These are phyloP conservation scores for Moricandia arvensis DNA, from an alignment of 345 rosid species.

Conservation along the genomic window DNA sequence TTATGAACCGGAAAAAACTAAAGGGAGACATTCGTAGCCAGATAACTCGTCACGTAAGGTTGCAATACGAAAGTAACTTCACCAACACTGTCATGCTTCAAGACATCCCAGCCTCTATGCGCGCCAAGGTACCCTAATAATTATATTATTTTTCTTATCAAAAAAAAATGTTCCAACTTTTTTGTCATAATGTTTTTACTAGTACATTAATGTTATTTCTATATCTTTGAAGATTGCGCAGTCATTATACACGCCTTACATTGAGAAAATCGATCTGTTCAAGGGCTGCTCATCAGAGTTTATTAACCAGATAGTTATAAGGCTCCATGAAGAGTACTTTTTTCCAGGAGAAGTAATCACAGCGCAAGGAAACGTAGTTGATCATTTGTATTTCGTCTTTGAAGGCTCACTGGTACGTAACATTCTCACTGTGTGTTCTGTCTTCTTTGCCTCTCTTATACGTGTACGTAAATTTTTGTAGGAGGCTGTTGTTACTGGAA, in stretches of 20 bases:
- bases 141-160: neutral
- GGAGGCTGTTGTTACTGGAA: slow-evolving; percentile 64
- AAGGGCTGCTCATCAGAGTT: slow-evolving; percentile 80
- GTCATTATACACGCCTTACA: slow-evolving; percentile 55
- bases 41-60: slow-evolving; percentile 71
- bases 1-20: slow-evolving; percentile 83
- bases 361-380: slow-evolving; percentile 88
- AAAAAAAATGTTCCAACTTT: neutral
- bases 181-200: neutral
- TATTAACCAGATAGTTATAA: slow-evolving; percentile 75
- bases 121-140: slow-evolving; percentile 67
- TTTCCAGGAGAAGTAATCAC: slow-evolving; percentile 94
- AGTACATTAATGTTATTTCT: neutral
- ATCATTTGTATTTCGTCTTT: slow-evolving; percentile 90
- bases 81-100: slow-evolving; percentile 80
- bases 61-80: slow-evolving; percentile 82
- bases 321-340: slow-evolving; percentile 93
- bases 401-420: slow-evolving; percentile 70
- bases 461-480: slow-evolving; percentile 17
- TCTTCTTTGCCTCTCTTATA: neutral
- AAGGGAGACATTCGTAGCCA: slow-evolving; percentile 65
- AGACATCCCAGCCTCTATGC: slow-evolving; percentile 83
- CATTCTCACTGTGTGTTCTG: slow-evolving; percentile 11
- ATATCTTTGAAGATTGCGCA: slow-evolving; percentile 61
- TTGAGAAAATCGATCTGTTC: slow-evolving; percentile 61